Percentiles rank a stretch among this genome's conserved stretches.
phyloP scores from a whole-genome alignment of 495 filamentous ascomycete species.

The Tuber indicum region DNA sequence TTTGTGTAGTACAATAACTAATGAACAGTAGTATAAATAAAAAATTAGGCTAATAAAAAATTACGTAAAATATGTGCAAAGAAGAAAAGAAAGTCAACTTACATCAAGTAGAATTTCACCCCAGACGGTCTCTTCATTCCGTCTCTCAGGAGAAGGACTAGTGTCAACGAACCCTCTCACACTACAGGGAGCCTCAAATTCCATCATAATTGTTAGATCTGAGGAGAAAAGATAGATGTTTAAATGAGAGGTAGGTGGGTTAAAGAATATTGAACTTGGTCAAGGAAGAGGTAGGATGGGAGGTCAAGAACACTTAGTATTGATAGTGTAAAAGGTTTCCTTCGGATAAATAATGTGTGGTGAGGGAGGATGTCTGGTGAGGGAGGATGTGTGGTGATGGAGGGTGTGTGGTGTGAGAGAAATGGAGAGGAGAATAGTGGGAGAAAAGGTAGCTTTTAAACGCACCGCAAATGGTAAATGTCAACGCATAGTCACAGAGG shows the following conservation, averaged over 20 bases:
- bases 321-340: too few relatives aligned
- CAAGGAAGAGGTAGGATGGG: not conserved
- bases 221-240: not conserved
- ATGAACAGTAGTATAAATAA: not conserved
- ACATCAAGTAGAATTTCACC: slow-evolving; percentile 33
- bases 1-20: not conserved
- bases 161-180: not conserved
- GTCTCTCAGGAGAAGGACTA: not conserved
- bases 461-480: too few relatives aligned
- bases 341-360: too few relatives aligned
- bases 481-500: too few relatives aligned
- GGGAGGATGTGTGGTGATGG: too few relatives aligned
- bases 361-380: too few relatives aligned
- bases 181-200: not conserved
- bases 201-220: not conserved
- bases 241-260: not conserved
- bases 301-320: too few relatives aligned
- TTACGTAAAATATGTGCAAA: not conserved
- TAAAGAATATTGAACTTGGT: not conserved
- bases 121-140: slow-evolving; percentile 21
- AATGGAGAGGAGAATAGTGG: too few relatives aligned
- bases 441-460: too few relatives aligned
- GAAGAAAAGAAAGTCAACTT: not conserved
- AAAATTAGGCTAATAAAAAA: not conserved
- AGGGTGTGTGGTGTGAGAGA: too few relatives aligned